Percentiles rank a stretch among this genome's conserved stretches.
Evolutionary conservation across 805 yeast species (phyloP).

Genomic region (Ogataea saltuana): DNA sequence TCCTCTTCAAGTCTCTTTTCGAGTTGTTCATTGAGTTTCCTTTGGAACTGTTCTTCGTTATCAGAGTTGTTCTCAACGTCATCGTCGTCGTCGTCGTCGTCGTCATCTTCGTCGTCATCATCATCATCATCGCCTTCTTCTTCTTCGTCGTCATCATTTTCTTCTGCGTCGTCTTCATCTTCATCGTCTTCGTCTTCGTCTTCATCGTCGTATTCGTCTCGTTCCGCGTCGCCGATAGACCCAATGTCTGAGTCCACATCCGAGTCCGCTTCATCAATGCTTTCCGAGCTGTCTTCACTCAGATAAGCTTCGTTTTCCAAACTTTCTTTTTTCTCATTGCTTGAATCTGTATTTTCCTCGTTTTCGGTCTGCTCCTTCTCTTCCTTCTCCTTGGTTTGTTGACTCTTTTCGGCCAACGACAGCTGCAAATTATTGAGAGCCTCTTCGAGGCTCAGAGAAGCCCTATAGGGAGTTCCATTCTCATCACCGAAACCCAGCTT

Average conservation of each 20-base stretch:
- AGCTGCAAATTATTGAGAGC: conserved; percentile 44
- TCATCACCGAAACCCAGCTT: conserved; percentile 35
- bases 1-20: conserved; percentile 50
- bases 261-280: conserved; percentile 8
- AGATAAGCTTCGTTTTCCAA: too few relatives aligned
- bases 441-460: conserved; percentile 39
- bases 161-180: conserved; percentile 1
- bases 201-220: conserved; percentile 19
- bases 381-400: background rate
- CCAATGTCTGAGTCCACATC: conserved; percentile 21
- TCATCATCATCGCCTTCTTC: conserved; percentile 21
- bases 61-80: conserved; percentile 32
- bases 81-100: conserved; percentile 36
- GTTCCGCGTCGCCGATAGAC: conserved; percentile 20
- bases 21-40: conserved; percentile 31
- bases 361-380: background rate
- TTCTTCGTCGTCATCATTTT: conserved; percentile 14
- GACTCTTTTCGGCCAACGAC: conserved; percentile 22
- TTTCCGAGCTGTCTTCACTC: conserved; percentile 35
- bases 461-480: background rate
- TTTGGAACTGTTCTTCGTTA: conserved; percentile 28
- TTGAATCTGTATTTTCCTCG: conserved; percentile 10
- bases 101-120: conserved; percentile 31
- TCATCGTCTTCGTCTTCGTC: conserved; percentile 19
- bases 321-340: conserved; percentile 24